A percentile compares a stretch with the other conserved stretches of the same genome.
These are phyloP conservation scores for Xylaria sp. DNA, from an alignment of 2,329 filamentous ascomycete genomes.

Conservation along the genomic window DNA sequence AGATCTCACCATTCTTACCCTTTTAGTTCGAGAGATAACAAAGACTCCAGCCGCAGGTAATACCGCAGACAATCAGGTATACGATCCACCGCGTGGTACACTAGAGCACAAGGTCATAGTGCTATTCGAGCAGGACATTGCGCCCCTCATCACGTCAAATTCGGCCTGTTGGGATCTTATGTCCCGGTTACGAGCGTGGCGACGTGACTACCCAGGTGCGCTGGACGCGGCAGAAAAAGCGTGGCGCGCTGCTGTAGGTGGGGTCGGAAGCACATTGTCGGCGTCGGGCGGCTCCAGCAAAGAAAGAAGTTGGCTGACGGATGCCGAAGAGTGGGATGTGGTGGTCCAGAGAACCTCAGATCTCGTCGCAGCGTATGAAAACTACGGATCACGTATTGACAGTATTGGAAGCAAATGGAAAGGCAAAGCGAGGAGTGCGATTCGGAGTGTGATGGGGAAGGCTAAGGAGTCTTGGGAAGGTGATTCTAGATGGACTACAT, in stretches of 20 bases:
- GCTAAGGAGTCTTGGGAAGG: slow-evolving; percentile 87
- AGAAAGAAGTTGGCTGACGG: slow-evolving; percentile 62
- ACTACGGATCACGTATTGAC: slow-evolving; percentile 73
- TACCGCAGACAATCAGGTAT: slow-evolving; percentile 49
- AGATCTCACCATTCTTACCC: slow-evolving; percentile 77
- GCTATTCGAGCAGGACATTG: slow-evolving; percentile 78
- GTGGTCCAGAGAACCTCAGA: slow-evolving; percentile 84
- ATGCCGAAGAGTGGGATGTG: slow-evolving; percentile 73
- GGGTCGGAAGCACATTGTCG: slow-evolving; percentile 60
- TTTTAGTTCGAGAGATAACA: slow-evolving; percentile 76
- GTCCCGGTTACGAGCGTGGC: slow-evolving; percentile 77
- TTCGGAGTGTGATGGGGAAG: slow-evolving; percentile 84
- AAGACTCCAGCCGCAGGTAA: slow-evolving; percentile 48
- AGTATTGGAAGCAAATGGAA: slow-evolving; percentile 84
- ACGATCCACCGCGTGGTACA: slow-evolving; percentile 66
- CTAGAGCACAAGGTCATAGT: slow-evolving; percentile 72
- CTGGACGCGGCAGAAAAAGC: slow-evolving; percentile 89
- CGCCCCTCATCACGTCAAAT: slow-evolving; percentile 85
- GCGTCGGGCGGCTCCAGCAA: slow-evolving; percentile 51
- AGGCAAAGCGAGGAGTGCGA: slow-evolving; percentile 86
- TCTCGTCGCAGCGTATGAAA: slow-evolving; percentile 85
- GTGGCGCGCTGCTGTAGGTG: slow-evolving; percentile 77
- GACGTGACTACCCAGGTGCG: slow-evolving; percentile 74
- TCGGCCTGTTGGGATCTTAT: slow-evolving; percentile 82
- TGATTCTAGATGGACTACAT: slow-evolving; percentile 71